Conservation (phyloP, 1,284 basidiomycete species). For the Apiotrichum brassicae region DNA sequence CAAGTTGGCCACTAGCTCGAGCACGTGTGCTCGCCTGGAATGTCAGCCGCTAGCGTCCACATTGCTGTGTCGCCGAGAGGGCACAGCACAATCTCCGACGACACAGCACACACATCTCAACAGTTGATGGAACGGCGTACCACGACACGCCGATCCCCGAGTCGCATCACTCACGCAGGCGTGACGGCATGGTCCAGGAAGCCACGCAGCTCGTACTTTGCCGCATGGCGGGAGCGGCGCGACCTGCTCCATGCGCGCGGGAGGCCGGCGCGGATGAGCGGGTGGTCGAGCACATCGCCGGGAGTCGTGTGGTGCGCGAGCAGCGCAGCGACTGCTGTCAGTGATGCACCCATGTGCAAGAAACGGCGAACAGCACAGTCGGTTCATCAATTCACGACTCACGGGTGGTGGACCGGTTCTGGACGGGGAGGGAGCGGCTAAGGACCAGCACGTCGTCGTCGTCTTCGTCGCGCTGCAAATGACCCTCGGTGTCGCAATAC, state of each 20-base stretch:
- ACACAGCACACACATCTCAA: no score
- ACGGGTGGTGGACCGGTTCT: constrained; percentile 8
- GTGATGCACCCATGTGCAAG: neutral
- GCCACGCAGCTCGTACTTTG: constrained; percentile 4
- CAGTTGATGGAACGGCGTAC: no score
- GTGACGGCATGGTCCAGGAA: constrained; percentile 12
- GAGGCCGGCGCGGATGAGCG: constrained; percentile 15
- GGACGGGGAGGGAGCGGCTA: constrained; percentile 9
- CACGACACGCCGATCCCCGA: no score
- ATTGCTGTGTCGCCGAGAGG: no score
- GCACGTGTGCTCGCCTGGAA: constrained; percentile 15
- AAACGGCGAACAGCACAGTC: no score
- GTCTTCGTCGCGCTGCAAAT: constrained; percentile 11
- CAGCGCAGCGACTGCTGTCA: constrained; percentile 14
- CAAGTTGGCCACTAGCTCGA: constrained; percentile 13
- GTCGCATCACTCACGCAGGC: constrained; percentile 16
- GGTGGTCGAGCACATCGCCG: constrained; percentile 16
- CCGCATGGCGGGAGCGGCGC: constrained; percentile 1
- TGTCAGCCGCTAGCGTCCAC: neutral
- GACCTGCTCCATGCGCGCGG: constrained; percentile 16
- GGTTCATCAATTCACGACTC: no score
- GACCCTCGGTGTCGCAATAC: constrained; percentile 3
- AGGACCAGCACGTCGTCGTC: constrained; percentile 18
- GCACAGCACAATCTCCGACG: no score
- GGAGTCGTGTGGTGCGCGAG: constrained; percentile 20